Evolutionary conservation across 495 filamentous ascomycete genomes (phyloP), one percentile per base, ranked within the genome.

Genomic region (Collariella sp.): DNA sequence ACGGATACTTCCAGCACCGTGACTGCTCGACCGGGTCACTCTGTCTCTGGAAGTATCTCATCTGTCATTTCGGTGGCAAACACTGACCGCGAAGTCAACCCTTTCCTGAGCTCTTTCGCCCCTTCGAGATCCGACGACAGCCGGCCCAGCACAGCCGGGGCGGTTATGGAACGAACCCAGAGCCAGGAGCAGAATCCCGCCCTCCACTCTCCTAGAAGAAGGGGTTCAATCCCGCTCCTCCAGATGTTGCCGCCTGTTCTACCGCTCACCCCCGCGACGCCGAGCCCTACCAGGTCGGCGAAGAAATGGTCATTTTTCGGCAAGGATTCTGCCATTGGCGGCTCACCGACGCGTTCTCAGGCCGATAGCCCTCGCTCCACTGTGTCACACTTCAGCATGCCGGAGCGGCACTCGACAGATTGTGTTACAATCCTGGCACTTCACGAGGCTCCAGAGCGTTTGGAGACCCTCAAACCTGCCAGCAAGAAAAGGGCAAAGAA

Each of bases 1-100:
- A 84, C 81, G 7, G 86, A 89, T 54, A 84, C 85, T 0, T 82
- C 85, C 41, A 87, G 81, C 57, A 88, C 79, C 20, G 66, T 79
- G 23, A 84, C 79, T 4, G 70, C 83, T 18, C 76, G 82, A 29
- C 81, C 74, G 11, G 76, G 76, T 41, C 81, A 88, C 60, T 83
- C 80, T 15, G 73, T 84, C 23, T 79, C 80, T 10, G 79, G 78
- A 23, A 85, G 80, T 54, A 77, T 85, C 7, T 83, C 80, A 1
- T 84, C 84, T 2, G 67, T 86, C 40, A 68, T 81, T 10, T 82
- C 81, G 24, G 52, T 70, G 44, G 65, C 68, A 6, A 73, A 70
- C 35, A 48, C 52, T 34, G 76, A 77, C 13, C 71, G 70, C 15
- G 72, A 74, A 18, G 34, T 65, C 2, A 52, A 64, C 11, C 47